These are phyloP conservation scores for Phytophthora citrophthora DNA, from an alignment of 352 stramenopile genomes.

Conservation along the genomic window DNA sequence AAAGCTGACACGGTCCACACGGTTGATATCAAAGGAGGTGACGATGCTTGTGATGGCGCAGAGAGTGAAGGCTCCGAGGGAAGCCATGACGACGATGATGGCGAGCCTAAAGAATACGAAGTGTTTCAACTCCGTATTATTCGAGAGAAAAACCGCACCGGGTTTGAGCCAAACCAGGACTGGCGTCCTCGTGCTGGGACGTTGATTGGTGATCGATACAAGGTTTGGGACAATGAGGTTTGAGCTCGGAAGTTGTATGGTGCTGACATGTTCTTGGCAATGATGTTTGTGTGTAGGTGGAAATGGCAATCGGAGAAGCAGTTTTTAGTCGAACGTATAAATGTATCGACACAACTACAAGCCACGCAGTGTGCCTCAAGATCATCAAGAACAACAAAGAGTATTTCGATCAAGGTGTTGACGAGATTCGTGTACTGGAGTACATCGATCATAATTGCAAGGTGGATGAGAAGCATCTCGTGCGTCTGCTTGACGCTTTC, in stretches of 20 bases:
- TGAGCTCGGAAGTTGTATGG: neutral
- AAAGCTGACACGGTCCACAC: slow-evolving; percentile 38
- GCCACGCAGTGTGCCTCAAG: slow-evolving; percentile 95
- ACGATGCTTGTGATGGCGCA: slow-evolving; percentile 18
- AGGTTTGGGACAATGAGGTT: slow-evolving; percentile 32
- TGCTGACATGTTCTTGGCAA: neutral
- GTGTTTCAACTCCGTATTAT: slow-evolving; percentile 75
- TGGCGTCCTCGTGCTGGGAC: slow-evolving; percentile 66
- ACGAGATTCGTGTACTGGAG: slow-evolving; percentile 82
- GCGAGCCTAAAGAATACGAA: slow-evolving; percentile 66
- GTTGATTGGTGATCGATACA: slow-evolving; percentile 70
- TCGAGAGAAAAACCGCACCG: slow-evolving; percentile 80
- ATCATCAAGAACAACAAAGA: slow-evolving; percentile 99
- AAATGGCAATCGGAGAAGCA: slow-evolving; percentile 77
- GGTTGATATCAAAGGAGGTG: slow-evolving; percentile 40
- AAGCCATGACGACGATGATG: slow-evolving; percentile 42
- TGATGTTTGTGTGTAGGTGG: slow-evolving; percentile 45
- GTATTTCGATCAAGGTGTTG: slow-evolving; percentile 97
- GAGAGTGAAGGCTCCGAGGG: slow-evolving; percentile 43
- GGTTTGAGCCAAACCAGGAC: slow-evolving; percentile 82
- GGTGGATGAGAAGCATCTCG: slow-evolving; percentile 92
- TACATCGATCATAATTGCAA: slow-evolving; percentile 81
- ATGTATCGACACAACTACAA: slow-evolving; percentile 58
- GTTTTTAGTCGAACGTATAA: slow-evolving; percentile 89
- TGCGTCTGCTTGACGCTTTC: slow-evolving; percentile 96